phyloP scores from a whole-genome alignment of 140 eudicot species.

The Senecio squalidus region DNA sequence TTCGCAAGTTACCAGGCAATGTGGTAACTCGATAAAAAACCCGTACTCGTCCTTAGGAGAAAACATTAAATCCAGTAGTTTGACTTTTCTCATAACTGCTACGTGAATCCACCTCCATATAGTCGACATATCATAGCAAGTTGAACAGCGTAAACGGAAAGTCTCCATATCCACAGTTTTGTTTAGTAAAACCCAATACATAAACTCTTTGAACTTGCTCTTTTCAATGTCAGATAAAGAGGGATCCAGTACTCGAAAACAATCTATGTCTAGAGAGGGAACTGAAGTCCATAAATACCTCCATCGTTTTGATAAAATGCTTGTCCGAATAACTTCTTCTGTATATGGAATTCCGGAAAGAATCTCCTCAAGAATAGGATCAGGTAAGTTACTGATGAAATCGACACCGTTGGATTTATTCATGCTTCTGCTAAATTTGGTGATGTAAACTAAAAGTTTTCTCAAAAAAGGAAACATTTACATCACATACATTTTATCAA shows the following conservation, averaged over 20 bases:
- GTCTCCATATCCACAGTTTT: not conserved
- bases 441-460: not conserved
- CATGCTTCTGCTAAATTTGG: not conserved
- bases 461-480: not conserved
- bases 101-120: not conserved
- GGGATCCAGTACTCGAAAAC: not conserved
- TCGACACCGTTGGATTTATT: not conserved
- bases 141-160: not conserved
- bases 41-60: too few species aligned
- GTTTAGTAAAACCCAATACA: not conserved
- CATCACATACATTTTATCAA: not conserved
- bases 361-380: not conserved
- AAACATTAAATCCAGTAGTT: not conserved
- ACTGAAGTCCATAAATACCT: not conserved
- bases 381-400: not conserved
- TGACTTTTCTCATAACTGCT: not conserved
- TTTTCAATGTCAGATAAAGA: too few species aligned
- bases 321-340: not conserved
- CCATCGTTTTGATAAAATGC: not conserved
- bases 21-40: not conserved
- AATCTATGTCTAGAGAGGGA: not conserved
- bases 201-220: not conserved
- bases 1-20: not conserved
- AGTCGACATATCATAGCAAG: not conserved
- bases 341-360: not conserved